These are phyloP conservation scores for Termitomyces sp. DNA, from an alignment of 768 basidiomycete genomes.

Conservation along the genomic window DNA sequence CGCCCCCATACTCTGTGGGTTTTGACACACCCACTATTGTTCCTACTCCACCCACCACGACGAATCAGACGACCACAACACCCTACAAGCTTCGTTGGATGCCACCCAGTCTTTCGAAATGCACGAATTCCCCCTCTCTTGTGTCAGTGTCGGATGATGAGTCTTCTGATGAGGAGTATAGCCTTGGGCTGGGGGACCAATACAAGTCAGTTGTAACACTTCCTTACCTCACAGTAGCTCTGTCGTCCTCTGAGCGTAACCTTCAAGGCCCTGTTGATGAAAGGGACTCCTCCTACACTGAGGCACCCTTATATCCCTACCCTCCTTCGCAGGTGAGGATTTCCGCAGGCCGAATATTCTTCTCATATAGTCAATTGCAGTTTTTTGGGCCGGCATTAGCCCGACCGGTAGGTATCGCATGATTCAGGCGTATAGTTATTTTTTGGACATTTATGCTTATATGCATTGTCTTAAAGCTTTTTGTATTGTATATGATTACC, in stretches of 20 bases:
- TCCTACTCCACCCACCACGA: conserved; percentile 6
- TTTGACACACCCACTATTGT: conserved; percentile 33
- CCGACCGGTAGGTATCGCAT: conserved; percentile 1
- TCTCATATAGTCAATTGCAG: neutral
- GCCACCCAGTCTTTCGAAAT: conserved; percentile 29
- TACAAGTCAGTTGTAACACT: conserved; percentile 17
- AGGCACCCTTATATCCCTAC: conserved; percentile 22
- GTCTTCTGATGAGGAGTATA: conserved; percentile 15
- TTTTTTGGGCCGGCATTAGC: conserved; percentile 8
- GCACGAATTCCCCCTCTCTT: conserved; percentile 20
- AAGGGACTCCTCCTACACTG: conserved; percentile 25
- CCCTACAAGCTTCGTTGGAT: conserved; percentile 35
- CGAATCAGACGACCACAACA: conserved; percentile 10
- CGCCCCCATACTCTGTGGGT: conserved; percentile 27
- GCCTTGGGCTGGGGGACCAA: conserved; percentile 8
- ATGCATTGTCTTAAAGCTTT: neutral
- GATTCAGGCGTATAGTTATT: neutral
- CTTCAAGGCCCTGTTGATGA: conserved; percentile 21
- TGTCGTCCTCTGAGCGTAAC: conserved; percentile 13
- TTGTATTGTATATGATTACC: neutral
- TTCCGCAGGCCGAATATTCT: neutral
- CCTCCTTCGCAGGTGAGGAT: conserved; percentile 23
- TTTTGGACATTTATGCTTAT: neutral
- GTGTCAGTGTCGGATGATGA: conserved; percentile 20
- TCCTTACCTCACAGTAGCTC: conserved; percentile 21